Evolutionary conservation across 306 rosid species (phyloP), one percentile per base, ranked within the genome.

Genomic region (Luffa aegyptiaca): DNA sequence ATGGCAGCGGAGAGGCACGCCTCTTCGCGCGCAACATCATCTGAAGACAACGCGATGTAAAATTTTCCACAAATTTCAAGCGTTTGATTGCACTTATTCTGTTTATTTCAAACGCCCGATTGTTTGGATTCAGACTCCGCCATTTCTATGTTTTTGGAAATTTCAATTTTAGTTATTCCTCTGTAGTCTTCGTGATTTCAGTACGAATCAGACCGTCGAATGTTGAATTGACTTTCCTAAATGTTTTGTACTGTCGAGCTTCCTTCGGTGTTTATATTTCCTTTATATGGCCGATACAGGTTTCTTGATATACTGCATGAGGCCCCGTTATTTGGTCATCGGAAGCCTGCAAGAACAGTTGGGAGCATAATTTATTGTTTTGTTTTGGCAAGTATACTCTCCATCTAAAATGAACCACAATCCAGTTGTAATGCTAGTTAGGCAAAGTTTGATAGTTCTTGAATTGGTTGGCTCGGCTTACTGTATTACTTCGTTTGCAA

Each of bases 221-320:
- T 73, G 57, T 73, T 7, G 59, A 49, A 73, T 73, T 33, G 26
- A 70, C 53, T 45, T 21, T 20, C 57, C 8, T 26, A 2, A 21
- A 70, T 20, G 55, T 45, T 70, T 42, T 42, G 52, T 68, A 68
- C 16, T 68, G 35, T 69, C 36, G 42, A 42, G 33, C 53, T 44
- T 4, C 36, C 53, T 69, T 71, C 21, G 20, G n/a, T 13, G 17
- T 16, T 69, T n/a, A 57, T 80, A 72, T 13, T 80, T 82, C 31
- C 17, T 37, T 4, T 12, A 59, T 58, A 70, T 3, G 69, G 10
- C 35, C 71, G 12, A 52, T 58, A 8, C 33, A 96, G 99, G 84
- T 96, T 96, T 85, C 88, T 96, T 16, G 98, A 96, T 80, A 96
- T 96, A 84, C 86, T 96, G 69, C 98, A 96, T 36, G 99, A 96